Evolutionary conservation across 164 flowering plant genomes (phyloP), one percentile per base, ranked within the genome.

Genomic region (Echeveria elegans): DNA sequence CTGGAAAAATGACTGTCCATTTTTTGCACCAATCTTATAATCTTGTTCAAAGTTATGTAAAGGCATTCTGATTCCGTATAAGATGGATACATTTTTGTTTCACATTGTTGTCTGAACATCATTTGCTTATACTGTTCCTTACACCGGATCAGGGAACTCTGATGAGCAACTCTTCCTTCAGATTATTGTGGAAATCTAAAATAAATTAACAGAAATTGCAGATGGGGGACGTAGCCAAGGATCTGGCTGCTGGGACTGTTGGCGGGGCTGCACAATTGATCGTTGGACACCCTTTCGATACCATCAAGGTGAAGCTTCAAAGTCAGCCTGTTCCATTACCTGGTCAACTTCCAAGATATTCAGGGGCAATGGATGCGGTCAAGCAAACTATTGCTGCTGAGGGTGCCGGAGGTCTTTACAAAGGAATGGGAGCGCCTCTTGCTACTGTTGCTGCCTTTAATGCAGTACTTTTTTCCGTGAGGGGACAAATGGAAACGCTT

Each of bases 351-450:
- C 90, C 84, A 43, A 91, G 82, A 75, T 94, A 65, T 69, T 53
- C 89, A 0, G 96, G 98, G 71, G 97, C 98, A 23, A 82, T 94
- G 14, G 95, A 94, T 83, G 98, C 98, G 48, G 97, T 91, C 56
- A 84, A 71, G 78, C 85, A 94, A 75, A 94, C 97, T 52, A 18
- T 94, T 67, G 84, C 95, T n/a, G 88, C 89, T 16, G 98, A 94
- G 84, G 98, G 97, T 37, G 77, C 83, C 1, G 68, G 86, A 53
- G 98, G 97, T 36, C 72, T 94, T 72, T 94, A 81, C 82, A 94
- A 94, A 73, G 98, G 98, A 32, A 91, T 94, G 98, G 98, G 98
- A 14, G 98, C 96, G 31, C 98, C 98, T 67, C 96, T 94, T 72
- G 98, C 98, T 29, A 91, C 98, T 37, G 97, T 94, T 48, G 98